Percentiles rank a stretch among this genome's conserved stretches.
Evolutionary conservation across 345 rosid genomes (phyloP).

Genomic region (Hevea brasiliensis): DNA sequence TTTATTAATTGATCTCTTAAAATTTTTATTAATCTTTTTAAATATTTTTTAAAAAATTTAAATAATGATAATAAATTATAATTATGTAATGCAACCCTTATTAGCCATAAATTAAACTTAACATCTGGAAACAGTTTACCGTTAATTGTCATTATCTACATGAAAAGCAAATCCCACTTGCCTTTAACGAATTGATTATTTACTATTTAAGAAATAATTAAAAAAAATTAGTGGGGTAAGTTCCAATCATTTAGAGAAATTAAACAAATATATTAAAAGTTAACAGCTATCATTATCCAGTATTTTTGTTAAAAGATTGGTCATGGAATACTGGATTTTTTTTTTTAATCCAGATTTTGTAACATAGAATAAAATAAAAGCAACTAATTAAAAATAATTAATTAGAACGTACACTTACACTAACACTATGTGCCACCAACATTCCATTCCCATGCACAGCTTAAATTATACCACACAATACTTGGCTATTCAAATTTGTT

Average conservation of each 20-base stretch:
- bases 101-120: background rate
- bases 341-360: background rate
- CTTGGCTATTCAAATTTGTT: no score
- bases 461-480: no score
- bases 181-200: background rate
- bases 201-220: background rate
- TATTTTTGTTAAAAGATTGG: no score
- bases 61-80: no score
- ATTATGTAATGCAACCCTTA: no score
- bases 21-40: no score
- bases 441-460: no score
- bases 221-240: background rate
- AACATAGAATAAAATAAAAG: background rate
- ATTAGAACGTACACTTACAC: background rate
- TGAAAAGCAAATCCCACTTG: no score
- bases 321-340: no score
- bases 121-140: slow-evolving; percentile 38
- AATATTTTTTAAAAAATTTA: no score
- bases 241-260: slow-evolving; percentile 11
- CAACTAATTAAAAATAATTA: background rate
- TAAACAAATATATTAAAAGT: background rate
- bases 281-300: slow-evolving; percentile 8
- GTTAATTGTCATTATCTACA: slow-evolving; percentile 47
- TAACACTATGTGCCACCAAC: no score
- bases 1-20: no score